A percentile compares a stretch with the other conserved stretches of the same genome.
These are phyloP conservation scores for Nicotiana sylvestris DNA, from an alignment of 257 asterid genomes.

Conservation along the genomic window DNA sequence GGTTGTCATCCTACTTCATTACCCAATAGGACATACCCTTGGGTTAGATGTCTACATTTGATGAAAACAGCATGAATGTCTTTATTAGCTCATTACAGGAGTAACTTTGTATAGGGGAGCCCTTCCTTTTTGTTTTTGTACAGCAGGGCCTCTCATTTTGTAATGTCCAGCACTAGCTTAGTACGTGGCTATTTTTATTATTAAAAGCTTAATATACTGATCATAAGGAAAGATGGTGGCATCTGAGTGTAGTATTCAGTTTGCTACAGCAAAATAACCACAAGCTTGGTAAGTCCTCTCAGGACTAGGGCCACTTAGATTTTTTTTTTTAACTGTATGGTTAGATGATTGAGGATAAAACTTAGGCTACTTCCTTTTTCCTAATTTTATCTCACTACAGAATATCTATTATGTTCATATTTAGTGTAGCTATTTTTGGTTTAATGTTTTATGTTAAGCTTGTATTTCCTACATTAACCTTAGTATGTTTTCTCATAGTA, in stretches of 20 bases:
- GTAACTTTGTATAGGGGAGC: neutral
- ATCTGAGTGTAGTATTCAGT: neutral
- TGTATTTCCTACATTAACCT: neutral
- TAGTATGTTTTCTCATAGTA: neutral
- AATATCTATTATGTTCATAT: neutral
- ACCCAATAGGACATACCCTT: too few relatives aligned
- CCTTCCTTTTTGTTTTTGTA: neutral
- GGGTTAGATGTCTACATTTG: neutral
- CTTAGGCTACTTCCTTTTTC: neutral
- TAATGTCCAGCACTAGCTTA: neutral
- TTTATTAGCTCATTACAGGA: neutral
- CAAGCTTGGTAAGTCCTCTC: neutral
- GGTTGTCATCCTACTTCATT: too few relatives aligned
- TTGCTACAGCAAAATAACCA: neutral
- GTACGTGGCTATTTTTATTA: neutral
- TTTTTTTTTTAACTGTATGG: neutral
- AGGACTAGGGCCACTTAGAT: neutral
- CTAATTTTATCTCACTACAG: slow-evolving; percentile 1
- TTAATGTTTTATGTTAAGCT: neutral
- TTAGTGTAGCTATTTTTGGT: neutral
- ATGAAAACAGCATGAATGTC: neutral
- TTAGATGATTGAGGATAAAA: slow-evolving; percentile 3
- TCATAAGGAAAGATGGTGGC: neutral
- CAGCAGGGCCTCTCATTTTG: neutral
- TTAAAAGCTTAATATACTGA: neutral